Percentiles rank a stretch among this genome's conserved stretches.
phyloP scores from a whole-genome alignment of 345 rosid genomes.

The Aquilaria malaccensis region DNA sequence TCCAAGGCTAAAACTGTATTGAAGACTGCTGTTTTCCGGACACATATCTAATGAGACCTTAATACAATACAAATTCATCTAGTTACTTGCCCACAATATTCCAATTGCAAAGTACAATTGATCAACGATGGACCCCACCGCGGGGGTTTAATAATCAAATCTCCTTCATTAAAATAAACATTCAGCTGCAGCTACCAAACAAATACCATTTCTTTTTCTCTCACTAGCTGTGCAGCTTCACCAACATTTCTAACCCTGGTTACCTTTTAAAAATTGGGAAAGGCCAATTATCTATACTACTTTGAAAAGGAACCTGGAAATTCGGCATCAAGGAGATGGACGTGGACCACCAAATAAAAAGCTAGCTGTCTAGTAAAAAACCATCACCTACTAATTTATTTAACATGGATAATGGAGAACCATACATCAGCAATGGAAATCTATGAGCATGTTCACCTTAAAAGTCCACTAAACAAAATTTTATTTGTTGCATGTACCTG shows the following conservation, averaged over 20 bases:
- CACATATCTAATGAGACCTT: constrained; percentile 19
- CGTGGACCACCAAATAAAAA: constrained; percentile 37
- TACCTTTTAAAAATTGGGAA: constrained; percentile 22
- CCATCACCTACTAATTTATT: constrained; percentile 16
- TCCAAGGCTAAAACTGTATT: no score
- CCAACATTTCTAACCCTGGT: constrained; percentile 13
- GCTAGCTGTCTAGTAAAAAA: constrained; percentile 18
- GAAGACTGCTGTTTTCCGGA: constrained; percentile 13
- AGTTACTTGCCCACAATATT: constrained; percentile 26
- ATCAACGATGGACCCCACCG: constrained; percentile 17
- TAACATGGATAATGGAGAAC: constrained; percentile 35
- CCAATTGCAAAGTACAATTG: constrained; percentile 25
- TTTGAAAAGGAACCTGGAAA: constrained; percentile 39
- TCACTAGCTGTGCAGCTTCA: constrained; percentile 10
- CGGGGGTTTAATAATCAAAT: constrained; percentile 8
- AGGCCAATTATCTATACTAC: constrained; percentile 19
- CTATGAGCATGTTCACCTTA: constrained; percentile 24
- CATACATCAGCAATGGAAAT: constrained; percentile 37
- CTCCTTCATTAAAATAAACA: constrained; percentile 13
- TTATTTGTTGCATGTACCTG: constrained; percentile 17
- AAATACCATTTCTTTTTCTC: constrained; percentile 14
- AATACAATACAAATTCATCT: constrained; percentile 6
- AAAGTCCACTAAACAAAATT: constrained; percentile 14
- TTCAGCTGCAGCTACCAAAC: constrained; percentile 2
- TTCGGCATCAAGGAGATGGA: constrained; percentile 29